Conservation (phyloP, 1,139 yeast genomes). For the Diutina neorugosa region DNA sequence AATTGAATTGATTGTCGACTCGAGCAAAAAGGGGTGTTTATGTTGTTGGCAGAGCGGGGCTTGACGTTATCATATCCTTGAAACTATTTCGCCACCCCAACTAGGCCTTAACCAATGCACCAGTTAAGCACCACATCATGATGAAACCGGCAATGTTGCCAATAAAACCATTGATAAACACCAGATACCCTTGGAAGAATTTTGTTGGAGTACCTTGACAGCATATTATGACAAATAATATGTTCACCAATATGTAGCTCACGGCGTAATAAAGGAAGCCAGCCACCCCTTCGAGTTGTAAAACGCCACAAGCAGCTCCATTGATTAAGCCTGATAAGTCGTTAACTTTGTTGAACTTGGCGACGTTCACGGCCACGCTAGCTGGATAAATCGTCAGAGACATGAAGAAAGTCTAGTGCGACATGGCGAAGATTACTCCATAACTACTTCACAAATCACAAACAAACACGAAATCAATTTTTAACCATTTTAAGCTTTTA, state of each 20-base stretch:
- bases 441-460: not conserved
- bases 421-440: not conserved
- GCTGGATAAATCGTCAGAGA: not conserved
- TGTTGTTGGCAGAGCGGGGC: no score
- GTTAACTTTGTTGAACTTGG: not conserved
- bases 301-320: not conserved
- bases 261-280: not conserved
- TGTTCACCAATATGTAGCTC: not conserved
- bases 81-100: not conserved
- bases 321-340: not conserved
- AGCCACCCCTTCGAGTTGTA: not conserved
- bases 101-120: conserved; percentile 1
- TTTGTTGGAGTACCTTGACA: not conserved
- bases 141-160: not conserved
- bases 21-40: no score
- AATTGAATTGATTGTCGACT: no score
- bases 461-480: not conserved
- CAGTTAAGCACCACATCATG: conserved; percentile 4
- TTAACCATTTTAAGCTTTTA: not conserved
- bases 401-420: not conserved
- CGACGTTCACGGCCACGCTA: not conserved
- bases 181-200: not conserved
- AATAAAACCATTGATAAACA: not conserved
- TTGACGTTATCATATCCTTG: not conserved
- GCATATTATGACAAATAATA: not conserved